Base-by-base conservation (phyloP, 192 early-diverging fungal species). In the Coemansia sp. region DNA sequence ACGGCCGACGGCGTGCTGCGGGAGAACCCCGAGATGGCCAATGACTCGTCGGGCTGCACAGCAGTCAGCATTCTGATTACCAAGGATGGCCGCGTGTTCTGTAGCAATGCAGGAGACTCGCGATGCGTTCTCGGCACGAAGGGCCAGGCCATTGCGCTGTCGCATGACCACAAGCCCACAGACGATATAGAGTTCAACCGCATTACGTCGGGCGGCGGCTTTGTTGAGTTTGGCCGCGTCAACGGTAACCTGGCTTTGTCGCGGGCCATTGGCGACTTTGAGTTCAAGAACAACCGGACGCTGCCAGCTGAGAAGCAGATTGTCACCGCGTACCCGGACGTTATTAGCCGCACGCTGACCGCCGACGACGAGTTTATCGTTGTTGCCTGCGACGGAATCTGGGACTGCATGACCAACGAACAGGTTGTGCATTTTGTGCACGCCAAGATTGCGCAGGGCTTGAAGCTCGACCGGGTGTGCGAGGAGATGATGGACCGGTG, bases 161-260 rank as follows among this genome's bases (percentile, higher is more conserved):
- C 93, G 38, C 85, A 85, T 62, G 97, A 99, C 75, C 97, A 99
- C 73, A 99, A 99, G 82, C 97, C 97, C 22, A 87, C 85, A 11
- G 91, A 94, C 74, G 86, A 85, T 78, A 84, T 72, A 31, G 97
- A 99, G 81, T 84, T 85, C 19, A 68, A 86, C 51, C 89, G 97
- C 64, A 99, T 99, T 68, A 79, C 78, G 46, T 85, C 84, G 4
- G 96, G 91, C 34, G 97, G 97, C 57, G 96, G 96, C 7, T 99
- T 96, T 84, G 95, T 99, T 22, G 96, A 99, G 75, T 97, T 91
- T 85, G 94, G 95, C 1, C 89, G 97, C 59, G 97, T 99, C 47
- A 99, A 99, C 80, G 97, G 97, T 87, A 97, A 96, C 74, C 83
- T 99, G 40, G 97, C 97, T 23, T 84, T 99, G 19, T 97, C 95